Percentiles rank a stretch among this genome's conserved stretches.
Conservation (phyloP, 2,329 filamentous ascomycete genomes). For the Colletotrichum viniferum region DNA sequence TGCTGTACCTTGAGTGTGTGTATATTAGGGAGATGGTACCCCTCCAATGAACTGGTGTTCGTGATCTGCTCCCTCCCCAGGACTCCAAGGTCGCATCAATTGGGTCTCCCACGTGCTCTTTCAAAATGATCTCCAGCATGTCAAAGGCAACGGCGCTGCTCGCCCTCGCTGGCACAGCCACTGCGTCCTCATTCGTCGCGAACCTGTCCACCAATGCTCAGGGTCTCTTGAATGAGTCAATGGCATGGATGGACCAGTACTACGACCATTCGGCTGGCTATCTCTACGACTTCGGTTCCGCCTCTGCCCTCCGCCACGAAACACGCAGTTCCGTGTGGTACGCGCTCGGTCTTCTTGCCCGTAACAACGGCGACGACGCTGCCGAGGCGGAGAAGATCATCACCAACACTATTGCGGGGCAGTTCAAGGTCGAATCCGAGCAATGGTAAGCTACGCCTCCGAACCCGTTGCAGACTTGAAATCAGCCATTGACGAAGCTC, state of each 20-base stretch:
- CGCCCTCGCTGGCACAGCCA: constrained; percentile 3
- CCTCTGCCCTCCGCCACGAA: constrained; percentile 55
- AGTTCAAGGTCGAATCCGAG: constrained; percentile 54
- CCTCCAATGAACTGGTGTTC: neutral
- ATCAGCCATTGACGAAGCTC: constrained; percentile 16
- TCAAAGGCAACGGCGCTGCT: constrained; percentile 4
- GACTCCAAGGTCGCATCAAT: neutral
- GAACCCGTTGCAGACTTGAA: neutral
- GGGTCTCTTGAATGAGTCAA: constrained; percentile 51
- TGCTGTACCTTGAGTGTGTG: neutral
- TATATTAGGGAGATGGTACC: neutral
- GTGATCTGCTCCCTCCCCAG: neutral
- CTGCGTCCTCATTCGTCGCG: constrained; percentile 19
- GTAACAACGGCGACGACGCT: constrained; percentile 55
- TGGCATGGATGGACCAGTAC: constrained; percentile 58
- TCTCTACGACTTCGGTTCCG: constrained; percentile 51
- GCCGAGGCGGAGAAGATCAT: constrained; percentile 58
- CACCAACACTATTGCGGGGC: constrained; percentile 54
- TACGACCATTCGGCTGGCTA: constrained; percentile 59
- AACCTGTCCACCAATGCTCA: constrained; percentile 33
- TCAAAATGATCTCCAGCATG: constrained; percentile 6
- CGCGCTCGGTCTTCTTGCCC: constrained; percentile 59
- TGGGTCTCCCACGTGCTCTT: neutral
- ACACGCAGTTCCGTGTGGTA: constrained; percentile 65
- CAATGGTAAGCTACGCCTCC: constrained; percentile 54